phyloP scores from a whole-genome alignment of 148 eudicot species.

The Simmondsia chinensis region DNA sequence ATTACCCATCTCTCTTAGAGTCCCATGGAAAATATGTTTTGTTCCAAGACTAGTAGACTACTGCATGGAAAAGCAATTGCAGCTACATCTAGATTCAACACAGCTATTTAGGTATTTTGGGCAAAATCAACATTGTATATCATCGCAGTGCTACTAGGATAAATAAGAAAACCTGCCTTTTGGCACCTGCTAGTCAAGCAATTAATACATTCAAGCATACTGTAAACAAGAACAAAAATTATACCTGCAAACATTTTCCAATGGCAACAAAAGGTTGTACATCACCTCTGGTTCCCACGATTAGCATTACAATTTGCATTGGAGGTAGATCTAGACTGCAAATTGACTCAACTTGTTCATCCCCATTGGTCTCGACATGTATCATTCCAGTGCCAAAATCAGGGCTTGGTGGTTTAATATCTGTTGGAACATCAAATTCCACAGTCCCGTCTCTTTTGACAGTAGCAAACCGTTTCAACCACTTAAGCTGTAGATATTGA shows the following conservation, averaged over 20 bases:
- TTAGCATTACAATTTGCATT: conserved; percentile 39
- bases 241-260: conserved; percentile 37
- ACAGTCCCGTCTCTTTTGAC: conserved; percentile 39
- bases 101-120: too few relatives aligned
- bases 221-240: background rate
- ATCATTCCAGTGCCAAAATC: conserved; percentile 20
- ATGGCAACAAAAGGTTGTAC: conserved; percentile 47
- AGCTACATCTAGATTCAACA: too few relatives aligned
- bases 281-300: conserved; percentile 48
- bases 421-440: conserved; percentile 33
- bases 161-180: too few relatives aligned
- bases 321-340: conserved; percentile 25
- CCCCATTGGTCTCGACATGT: conserved; percentile 10
- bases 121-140: too few relatives aligned
- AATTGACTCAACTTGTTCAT: conserved; percentile 17
- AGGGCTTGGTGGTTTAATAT: conserved; percentile 21
- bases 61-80: too few relatives aligned
- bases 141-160: too few relatives aligned
- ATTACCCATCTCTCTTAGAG: too few relatives aligned
- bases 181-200: too few relatives aligned
- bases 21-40: too few relatives aligned
- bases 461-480: conserved; percentile 32
- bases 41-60: too few relatives aligned
- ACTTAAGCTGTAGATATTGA: conserved; percentile 25
- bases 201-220: background rate